Conservation (phyloP, 768 basidiomycete species). For the Paxillus rubicundulus region DNA sequence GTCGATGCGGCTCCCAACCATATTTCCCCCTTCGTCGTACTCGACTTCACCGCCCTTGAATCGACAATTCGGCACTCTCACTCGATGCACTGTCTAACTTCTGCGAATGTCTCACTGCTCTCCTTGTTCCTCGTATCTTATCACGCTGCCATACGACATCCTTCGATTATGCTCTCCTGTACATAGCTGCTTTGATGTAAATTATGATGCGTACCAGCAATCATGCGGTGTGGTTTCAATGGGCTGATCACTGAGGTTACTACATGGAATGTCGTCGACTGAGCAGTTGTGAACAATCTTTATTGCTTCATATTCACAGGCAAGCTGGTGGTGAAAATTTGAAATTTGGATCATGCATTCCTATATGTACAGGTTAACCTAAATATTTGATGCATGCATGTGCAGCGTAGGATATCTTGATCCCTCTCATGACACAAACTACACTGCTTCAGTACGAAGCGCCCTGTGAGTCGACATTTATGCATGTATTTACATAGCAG, state of each 20-base stretch:
- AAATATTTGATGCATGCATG: too few species aligned
- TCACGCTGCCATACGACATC: slow-evolving; percentile 20
- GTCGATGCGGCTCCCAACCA: slow-evolving; percentile 21
- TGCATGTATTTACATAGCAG: slow-evolving; percentile 2
- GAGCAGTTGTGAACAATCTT: too few species aligned
- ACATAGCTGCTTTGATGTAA: slow-evolving; percentile 32
- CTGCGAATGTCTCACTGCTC: slow-evolving; percentile 16
- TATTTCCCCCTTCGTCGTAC: slow-evolving; percentile 1
- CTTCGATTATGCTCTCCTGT: slow-evolving; percentile 27
- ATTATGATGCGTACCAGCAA: slow-evolving; percentile 11
- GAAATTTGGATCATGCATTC: too few species aligned
- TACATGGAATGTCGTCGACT: background rate
- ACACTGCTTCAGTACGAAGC: slow-evolving; percentile 81
- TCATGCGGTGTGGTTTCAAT: slow-evolving; percentile 8
- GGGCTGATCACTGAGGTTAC: background rate
- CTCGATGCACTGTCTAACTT: slow-evolving; percentile 20
- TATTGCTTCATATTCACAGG: too few species aligned
- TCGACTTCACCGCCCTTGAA: slow-evolving; percentile 14
- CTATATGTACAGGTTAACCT: too few species aligned
- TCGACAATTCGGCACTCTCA: slow-evolving; percentile 19
- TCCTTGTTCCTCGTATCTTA: slow-evolving; percentile 15
- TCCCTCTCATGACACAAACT: slow-evolving; percentile 57
- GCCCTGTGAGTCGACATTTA: slow-evolving; percentile 58
- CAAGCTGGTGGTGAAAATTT: too few species aligned
- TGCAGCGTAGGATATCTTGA: slow-evolving; percentile 7